Base-by-base conservation (phyloP, 2,329 filamentous ascomycete species). In the Cladosporium sp. region DNA sequence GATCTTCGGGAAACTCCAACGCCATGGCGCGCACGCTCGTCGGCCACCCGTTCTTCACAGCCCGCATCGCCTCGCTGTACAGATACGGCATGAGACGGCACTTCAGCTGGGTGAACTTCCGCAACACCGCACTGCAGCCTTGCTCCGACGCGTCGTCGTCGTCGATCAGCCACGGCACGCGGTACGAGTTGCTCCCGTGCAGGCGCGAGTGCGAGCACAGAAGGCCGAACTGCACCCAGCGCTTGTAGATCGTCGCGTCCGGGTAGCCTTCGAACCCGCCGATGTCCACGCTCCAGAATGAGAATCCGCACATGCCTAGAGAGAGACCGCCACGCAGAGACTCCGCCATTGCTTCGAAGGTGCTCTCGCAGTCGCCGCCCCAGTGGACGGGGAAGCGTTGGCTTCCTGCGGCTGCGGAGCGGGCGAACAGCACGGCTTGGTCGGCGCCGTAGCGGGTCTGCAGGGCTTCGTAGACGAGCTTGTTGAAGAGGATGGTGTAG, bases 281-380 rank as follows among this genome's bases (percentile, higher is more conserved):
- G 58, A 87, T 87, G 61, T 87, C 84, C 56, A 80, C 82, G 29
- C 80, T 82, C 83, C 84, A 87, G 68, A 82, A 86, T 11, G 79
- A 77, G 64, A 82, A 86, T 2, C 83, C 83, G 39, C 77, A 81
- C 1, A 87, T 69, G 12, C 82, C 80, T 38, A 86, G 75, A 7
- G 78, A 80, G 1, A 87, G 68, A 0, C 84, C 84, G 12, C 84
- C 84, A 7, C 84, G 80, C 6, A 87, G 68, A 1, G 81, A 85
- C 68, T 89, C 85, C 3, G 83, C 85, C 73, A 89, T 84, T 13
- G 84, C 85, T 61, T 86, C 83, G 39, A 84, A 82, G 1, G 85
- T 88, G 24, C 80, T 85, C 67, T 89, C 85, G 65, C 84, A 88
- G 70, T 89, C 85, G 49, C 85, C 86, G 29, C 85, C 85, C 86